phyloP scores from a whole-genome alignment of 1,139 yeast species.

The Yamadazyma buinensis region DNA sequence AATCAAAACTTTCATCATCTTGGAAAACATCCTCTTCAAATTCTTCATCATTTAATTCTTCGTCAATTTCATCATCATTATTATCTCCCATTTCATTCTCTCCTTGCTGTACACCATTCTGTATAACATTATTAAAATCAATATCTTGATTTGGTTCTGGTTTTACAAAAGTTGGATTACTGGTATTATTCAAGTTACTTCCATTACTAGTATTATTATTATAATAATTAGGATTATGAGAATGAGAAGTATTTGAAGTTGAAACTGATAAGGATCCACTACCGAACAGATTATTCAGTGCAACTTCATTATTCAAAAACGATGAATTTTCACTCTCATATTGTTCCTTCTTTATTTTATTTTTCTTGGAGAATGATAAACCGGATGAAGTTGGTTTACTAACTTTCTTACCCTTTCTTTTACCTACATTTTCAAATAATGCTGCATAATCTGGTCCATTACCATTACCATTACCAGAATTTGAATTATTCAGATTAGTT shows the following conservation, averaged over 20 bases:
- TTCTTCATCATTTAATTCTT: not conserved
- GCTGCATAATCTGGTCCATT: slow-evolving; percentile 41
- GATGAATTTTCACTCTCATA: slow-evolving; percentile 5
- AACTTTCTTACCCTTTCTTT: slow-evolving; percentile 28
- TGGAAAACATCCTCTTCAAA: slow-evolving; percentile 1
- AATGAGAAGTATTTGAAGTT: slow-evolving; percentile 20
- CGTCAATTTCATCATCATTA: not conserved
- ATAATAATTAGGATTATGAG: slow-evolving; percentile 6
- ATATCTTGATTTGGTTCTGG: not conserved
- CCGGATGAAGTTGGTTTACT: slow-evolving; percentile 17
- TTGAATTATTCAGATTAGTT: slow-evolving; percentile 4
- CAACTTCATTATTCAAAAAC: slow-evolving; percentile 8
- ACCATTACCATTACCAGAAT: no score
- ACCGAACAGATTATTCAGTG: slow-evolving; percentile 16
- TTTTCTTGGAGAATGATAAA: slow-evolving; percentile 6
- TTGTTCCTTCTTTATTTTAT: slow-evolving; percentile 13
- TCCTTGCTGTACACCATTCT: not conserved
- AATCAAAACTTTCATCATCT: slow-evolving; percentile 1
- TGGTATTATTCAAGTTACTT: not conserved
- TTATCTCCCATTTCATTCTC: not conserved
- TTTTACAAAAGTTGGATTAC: not conserved
- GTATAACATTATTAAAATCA: no score
- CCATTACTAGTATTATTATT: not conserved
- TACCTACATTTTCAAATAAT: slow-evolving; percentile 43
- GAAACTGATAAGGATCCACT: slow-evolving; percentile 14